Percentiles rank a stretch among this genome's conserved stretches.
These are phyloP conservation scores for Candida ulmi DNA, from an alignment of 805 yeast genomes.

Conservation along the genomic window DNA sequence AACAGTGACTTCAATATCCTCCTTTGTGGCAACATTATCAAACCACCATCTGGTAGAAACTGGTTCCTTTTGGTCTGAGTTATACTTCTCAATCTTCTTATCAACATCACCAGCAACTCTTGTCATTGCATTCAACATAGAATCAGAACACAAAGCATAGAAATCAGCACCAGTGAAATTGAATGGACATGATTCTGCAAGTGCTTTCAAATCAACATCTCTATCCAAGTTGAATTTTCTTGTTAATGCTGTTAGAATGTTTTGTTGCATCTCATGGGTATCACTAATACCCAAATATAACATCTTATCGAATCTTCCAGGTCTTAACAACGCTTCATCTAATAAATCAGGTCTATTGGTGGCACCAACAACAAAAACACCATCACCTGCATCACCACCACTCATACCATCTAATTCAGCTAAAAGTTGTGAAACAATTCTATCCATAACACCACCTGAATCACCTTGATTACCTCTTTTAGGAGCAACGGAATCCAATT, in stretches of 20 bases:
- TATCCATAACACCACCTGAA: slow-evolving; percentile 98
- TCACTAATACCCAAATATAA: slow-evolving; percentile 90
- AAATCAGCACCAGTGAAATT: slow-evolving; percentile 98
- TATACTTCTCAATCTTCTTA: slow-evolving; percentile 48
- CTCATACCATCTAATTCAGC: slow-evolving; percentile 98
- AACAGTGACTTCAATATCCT: slow-evolving; percentile 67
- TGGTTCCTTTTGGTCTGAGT: slow-evolving; percentile 34
- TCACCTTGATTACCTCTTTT: slow-evolving; percentile 98
- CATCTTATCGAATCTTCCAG: slow-evolving; percentile 95
- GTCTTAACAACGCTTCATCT: slow-evolving; percentile 90
- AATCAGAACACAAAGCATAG: slow-evolving; percentile 92
- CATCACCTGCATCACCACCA: slow-evolving; percentile 65
- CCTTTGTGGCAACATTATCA: slow-evolving; percentile 64
- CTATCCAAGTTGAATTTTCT: slow-evolving; percentile 65
- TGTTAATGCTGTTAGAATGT: slow-evolving; percentile 82
- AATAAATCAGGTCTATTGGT: slow-evolving; percentile 93
- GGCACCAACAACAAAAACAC: slow-evolving; percentile 98
- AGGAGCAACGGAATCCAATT: slow-evolving; percentile 96
- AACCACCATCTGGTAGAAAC: slow-evolving; percentile 86
- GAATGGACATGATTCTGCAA: slow-evolving; percentile 74
- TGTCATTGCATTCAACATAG: slow-evolving; percentile 95
- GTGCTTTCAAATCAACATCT: slow-evolving; percentile 48
- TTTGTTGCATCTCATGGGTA: slow-evolving; percentile 81
- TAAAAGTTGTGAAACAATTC: slow-evolving; percentile 90
- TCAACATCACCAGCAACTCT: slow-evolving; percentile 79